These are phyloP conservation scores for Penicillium digitatum DNA, from an alignment of 2,329 filamentous ascomycete genomes.

Conservation along the genomic window DNA sequence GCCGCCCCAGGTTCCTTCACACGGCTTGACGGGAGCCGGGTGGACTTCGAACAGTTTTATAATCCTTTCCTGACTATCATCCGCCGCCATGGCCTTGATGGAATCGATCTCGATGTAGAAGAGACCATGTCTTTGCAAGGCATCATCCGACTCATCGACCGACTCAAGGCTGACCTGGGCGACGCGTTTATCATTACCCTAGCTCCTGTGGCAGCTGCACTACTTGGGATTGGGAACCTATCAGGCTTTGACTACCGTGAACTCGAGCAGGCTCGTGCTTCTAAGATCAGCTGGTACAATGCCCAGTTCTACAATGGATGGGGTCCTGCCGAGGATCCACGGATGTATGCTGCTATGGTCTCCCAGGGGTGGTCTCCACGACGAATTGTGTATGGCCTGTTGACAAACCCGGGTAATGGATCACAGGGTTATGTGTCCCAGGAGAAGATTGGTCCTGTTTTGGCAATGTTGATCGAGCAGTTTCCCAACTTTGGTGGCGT, in stretches of 20 bases:
- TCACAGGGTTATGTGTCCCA: slow-evolving; percentile 59
- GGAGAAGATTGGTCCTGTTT: slow-evolving; percentile 53
- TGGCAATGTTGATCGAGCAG: slow-evolving; percentile 54
- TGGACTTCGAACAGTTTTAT: slow-evolving; percentile 71
- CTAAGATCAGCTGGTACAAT: slow-evolving; percentile 79
- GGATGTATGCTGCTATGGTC: slow-evolving; percentile 43
- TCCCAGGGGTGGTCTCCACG: slow-evolving; percentile 64
- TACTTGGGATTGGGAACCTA: slow-evolving; percentile 60
- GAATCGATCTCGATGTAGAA: slow-evolving; percentile 75
- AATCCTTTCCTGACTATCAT: slow-evolving; percentile 63
- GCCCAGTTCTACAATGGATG: slow-evolving; percentile 91
- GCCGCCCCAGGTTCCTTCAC: slow-evolving; percentile 72
- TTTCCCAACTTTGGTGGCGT: slow-evolving; percentile 76
- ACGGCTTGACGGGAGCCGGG: slow-evolving; percentile 54
- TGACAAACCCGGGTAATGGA: slow-evolving; percentile 75
- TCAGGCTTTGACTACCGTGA: slow-evolving; percentile 78
- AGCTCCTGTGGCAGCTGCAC: slow-evolving; percentile 74
- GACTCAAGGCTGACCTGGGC: slow-evolving; percentile 53
- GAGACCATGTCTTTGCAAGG: slow-evolving; percentile 67
- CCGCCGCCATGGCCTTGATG: slow-evolving; percentile 58
- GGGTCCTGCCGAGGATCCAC: slow-evolving; percentile 59
- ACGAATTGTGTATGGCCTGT: slow-evolving; percentile 73
- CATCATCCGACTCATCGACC: slow-evolving; percentile 63
- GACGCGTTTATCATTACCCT: slow-evolving; percentile 69
- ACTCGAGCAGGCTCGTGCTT: slow-evolving; percentile 64